Conservation (phyloP, 352 stramenopile genomes). For the Phytophthora citricola region DNA sequence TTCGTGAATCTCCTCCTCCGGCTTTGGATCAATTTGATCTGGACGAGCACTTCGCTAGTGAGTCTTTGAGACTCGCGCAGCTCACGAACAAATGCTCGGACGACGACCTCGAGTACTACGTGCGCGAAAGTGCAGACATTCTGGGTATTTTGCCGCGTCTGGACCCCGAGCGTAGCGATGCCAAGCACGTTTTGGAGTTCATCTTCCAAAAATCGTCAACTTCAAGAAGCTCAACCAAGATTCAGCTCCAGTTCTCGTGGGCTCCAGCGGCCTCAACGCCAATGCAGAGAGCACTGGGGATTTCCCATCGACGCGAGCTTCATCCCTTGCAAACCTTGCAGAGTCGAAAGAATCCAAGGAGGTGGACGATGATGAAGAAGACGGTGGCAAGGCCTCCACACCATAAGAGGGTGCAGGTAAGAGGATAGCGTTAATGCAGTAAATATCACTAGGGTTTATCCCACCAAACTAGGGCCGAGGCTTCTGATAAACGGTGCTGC, state of each 20-base stretch:
- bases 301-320: constrained; percentile 6
- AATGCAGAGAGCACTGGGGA: constrained; percentile 20
- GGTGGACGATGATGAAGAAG: constrained; percentile 57
- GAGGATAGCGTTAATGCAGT: constrained; percentile 24
- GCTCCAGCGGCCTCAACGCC: constrained; percentile 12
- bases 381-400: constrained; percentile 57
- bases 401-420: constrained; percentile 34
- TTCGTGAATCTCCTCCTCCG: constrained; percentile 90
- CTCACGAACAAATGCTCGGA: constrained; percentile 97
- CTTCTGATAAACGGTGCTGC: constrained; percentile 75
- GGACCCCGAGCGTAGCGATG: constrained; percentile 72
- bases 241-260: constrained; percentile 31
- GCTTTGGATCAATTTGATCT: constrained; percentile 97
- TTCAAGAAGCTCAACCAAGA: constrained; percentile 95
- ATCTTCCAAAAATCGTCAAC: constrained; percentile 93
- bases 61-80: constrained; percentile 92
- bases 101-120: constrained; percentile 95
- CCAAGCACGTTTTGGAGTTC: constrained; percentile 93
- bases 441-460: constrained; percentile 27
- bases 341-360: constrained; percentile 35
- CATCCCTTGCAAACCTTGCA: constrained; percentile 19
- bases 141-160: constrained; percentile 87
- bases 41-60: constrained; percentile 96
- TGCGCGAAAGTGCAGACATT: constrained; percentile 93
- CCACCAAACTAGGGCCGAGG: constrained; percentile 32